Evolutionary conservation across 225 moss, liverwort and hornwort genomes (phyloP).

Genomic region (Straminergon stramineum): DNA sequence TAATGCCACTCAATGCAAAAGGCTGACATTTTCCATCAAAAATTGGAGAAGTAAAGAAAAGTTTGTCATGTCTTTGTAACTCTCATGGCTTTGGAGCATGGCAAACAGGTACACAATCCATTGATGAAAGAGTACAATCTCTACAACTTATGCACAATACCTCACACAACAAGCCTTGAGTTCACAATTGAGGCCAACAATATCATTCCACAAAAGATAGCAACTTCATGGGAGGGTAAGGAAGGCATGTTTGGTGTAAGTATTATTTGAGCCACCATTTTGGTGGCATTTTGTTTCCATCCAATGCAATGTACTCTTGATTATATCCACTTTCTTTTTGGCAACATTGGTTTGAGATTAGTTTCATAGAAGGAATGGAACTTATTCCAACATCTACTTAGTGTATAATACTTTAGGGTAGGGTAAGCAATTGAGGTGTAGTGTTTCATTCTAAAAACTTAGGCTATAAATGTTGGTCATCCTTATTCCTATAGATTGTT

Average conservation of each 20-base stretch:
- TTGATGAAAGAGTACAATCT: not conserved
- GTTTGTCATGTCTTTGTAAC: not conserved
- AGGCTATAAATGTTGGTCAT: not conserved
- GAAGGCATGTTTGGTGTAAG: rapidly evolving
- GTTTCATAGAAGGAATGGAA: rapidly evolving
- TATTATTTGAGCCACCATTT: not conserved
- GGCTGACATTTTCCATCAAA: not conserved
- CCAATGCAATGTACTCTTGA: not conserved
- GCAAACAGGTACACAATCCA: not conserved
- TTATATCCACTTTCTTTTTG: not conserved
- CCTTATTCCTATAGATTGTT: rapidly evolving
- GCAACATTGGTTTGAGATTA: not conserved
- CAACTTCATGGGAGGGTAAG: not conserved
- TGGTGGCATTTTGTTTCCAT: not conserved
- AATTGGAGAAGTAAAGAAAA: not conserved
- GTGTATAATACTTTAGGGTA: not conserved
- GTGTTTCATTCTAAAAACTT: not conserved
- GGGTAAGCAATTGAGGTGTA: rapidly evolving
- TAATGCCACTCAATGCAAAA: not conserved
- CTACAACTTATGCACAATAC: rapidly evolving
- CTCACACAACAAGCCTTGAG: not conserved
- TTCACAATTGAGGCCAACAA: not conserved
- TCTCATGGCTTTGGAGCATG: not conserved
- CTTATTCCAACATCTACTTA: rapidly evolving
- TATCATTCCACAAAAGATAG: no score